Conservation (phyloP, 2,329 filamentous ascomycete genomes). For the Tolypocladium ovalisporum region DNA sequence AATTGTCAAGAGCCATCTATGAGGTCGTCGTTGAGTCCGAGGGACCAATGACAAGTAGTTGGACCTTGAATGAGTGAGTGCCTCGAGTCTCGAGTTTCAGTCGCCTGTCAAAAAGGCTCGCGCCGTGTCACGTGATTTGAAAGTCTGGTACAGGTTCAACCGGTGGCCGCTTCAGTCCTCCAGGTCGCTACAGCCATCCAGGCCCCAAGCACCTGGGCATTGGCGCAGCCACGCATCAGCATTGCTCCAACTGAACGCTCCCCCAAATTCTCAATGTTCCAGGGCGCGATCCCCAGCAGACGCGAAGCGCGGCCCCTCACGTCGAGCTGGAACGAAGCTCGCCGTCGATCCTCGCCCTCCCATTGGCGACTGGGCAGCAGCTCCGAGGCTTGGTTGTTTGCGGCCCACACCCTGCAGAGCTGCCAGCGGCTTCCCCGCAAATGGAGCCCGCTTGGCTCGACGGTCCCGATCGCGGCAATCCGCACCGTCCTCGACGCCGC, state of each 20-base stretch:
- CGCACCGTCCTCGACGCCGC: slow-evolving; percentile 4
- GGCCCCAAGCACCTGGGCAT: neutral
- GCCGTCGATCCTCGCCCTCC: neutral
- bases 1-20: neutral
- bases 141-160: neutral
- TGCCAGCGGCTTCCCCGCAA: slow-evolving; percentile 6
- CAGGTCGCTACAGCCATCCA: rapidly evolving
- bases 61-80: neutral
- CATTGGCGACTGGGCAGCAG: neutral
- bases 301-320: neutral
- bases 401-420: neutral
- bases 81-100: neutral
- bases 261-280: neutral
- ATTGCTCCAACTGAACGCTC: neutral
- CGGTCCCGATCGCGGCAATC: slow-evolving; percentile 8
- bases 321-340: neutral
- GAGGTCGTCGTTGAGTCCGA: neutral
- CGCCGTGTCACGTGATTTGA: neutral
- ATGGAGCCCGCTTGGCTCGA: neutral
- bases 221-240: neutral
- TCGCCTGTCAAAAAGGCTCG: neutral
- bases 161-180: neutral
- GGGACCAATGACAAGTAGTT: too few relatives aligned
- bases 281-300: neutral
- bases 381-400: neutral